Base-by-base conservation (phyloP, 768 basidiomycete species). In the Clitopilus hobsonii region DNA sequence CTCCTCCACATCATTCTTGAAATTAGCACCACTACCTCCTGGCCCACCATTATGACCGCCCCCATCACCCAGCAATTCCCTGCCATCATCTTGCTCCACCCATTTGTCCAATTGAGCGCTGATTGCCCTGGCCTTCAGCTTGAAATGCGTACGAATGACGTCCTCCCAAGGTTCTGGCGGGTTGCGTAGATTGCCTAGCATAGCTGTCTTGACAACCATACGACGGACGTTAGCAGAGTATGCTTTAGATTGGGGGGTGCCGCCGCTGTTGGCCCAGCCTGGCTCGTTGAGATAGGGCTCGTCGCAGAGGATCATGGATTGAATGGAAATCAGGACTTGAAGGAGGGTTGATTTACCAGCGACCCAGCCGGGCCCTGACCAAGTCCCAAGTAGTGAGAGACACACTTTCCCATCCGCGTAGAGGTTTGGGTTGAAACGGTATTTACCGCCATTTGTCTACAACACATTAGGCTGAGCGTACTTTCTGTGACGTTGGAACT, bases 381-480 rank as follows among this genome's bases (percentile, higher is more conserved):
- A 97, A 11, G 95, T 97, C 26, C 94, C 94, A 22, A 97, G 78
- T 16, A 97, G 74, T 23, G 91, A 93, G 29, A 96, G 71, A 68
- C 95, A 97, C 14, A 98, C 95, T 77, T 98, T 98, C 49, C 93
- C 92, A 63, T 95, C 92, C 86, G 92, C 93, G 68, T 94, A 98
- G 27, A 97, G 75, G 69, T 97, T 98, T 2, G 95, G 95, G 61
- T 97, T 97, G 72, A 96, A 94, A 41, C 95, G 83, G 69, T 74
- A 94, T 70, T 87, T 91, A 27, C 92, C 92, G 6, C 89, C 90
- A 58, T 91, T 87, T 1, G 93, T 94, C 88, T 92, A 20, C 16
- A n/a, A n/a, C n/a, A n/a, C n/a, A 54, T 11, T 48, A 56, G 41
- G 45, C n/a, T n/a, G n/a, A n/a, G n/a, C n/a, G n/a, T 36, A 18